Percentiles rank a stretch among this genome's conserved stretches.
These are phyloP conservation scores for Dalbergia cultrata DNA, from an alignment of 306 rosid species.

Conservation along the genomic window DNA sequence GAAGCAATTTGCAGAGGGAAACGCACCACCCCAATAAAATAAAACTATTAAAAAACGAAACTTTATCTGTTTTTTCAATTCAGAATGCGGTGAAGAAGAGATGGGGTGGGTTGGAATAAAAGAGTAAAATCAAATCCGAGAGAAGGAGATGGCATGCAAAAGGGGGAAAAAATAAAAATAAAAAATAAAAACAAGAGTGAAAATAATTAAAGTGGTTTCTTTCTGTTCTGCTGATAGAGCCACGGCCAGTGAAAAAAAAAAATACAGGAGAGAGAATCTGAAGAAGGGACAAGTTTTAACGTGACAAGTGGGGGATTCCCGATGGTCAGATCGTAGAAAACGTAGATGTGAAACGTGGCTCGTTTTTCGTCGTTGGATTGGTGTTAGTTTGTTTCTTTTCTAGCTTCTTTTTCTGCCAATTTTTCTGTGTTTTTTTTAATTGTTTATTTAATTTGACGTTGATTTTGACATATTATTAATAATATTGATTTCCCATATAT, in stretches of 20 bases:
- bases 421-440: too few relatives aligned
- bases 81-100: conserved; percentile 6
- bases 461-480: too few relatives aligned
- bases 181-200: conserved; percentile 8
- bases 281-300: not conserved
- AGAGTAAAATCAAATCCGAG: conserved; percentile 44
- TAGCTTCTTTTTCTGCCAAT: not conserved
- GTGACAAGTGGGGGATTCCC: not conserved
- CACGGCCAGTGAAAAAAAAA: conserved; percentile 38
- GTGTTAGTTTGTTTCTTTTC: not conserved
- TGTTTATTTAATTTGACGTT: too few relatives aligned
- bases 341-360: not conserved
- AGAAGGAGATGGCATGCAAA: conserved; percentile 49
- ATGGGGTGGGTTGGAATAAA: conserved; percentile 34
- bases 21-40: conserved; percentile 27
- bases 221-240: not conserved
- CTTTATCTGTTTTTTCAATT: not conserved
- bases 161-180: not conserved
- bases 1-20: conserved; percentile 48
- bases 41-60: conserved; percentile 11
- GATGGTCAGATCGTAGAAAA: not conserved
- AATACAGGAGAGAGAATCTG: conserved; percentile 8
- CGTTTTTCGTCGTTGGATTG: not conserved
- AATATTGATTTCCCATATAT: too few relatives aligned
- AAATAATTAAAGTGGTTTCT: not conserved